Conservation (phyloP, 1,139 yeast species). For the Pichia inconspicua region DNA sequence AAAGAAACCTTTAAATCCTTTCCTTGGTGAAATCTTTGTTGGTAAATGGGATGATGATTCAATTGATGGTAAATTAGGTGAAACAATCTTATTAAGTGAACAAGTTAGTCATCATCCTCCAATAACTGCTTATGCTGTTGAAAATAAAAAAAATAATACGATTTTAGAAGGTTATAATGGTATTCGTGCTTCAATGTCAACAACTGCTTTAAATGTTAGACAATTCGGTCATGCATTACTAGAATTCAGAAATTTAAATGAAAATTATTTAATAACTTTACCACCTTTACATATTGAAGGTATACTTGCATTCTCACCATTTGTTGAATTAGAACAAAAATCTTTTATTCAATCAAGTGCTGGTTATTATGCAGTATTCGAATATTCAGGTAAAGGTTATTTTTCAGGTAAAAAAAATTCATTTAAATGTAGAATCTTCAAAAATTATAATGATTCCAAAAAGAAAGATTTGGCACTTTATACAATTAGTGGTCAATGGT, state of each 20-base stretch:
- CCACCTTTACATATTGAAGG: slow-evolving; percentile 98
- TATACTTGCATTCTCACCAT: slow-evolving; percentile 79
- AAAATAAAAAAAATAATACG: slow-evolving; percentile 62
- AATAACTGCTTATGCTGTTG: slow-evolving; percentile 76
- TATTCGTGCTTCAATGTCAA: slow-evolving; percentile 72
- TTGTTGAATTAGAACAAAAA: slow-evolving; percentile 74
- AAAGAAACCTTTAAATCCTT: slow-evolving; percentile 93
- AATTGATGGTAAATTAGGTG: slow-evolving; percentile 44
- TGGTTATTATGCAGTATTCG: slow-evolving; percentile 69
- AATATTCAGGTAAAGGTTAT: slow-evolving; percentile 88
- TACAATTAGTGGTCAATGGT: slow-evolving; percentile 90
- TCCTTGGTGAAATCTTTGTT: slow-evolving; percentile 84
- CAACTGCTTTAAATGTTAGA: slow-evolving; percentile 73
- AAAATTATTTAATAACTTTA: slow-evolving; percentile 71
- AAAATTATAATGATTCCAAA: slow-evolving; percentile 41
- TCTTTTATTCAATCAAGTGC: slow-evolving; percentile 73
- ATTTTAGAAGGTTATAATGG: slow-evolving; percentile 83
- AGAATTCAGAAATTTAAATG: slow-evolving; percentile 49
- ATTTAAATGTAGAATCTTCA: slow-evolving; percentile 74
- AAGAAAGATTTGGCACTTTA: slow-evolving; percentile 59
- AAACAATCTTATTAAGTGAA: slow-evolving; percentile 70
- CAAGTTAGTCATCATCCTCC: slow-evolving; percentile 98
- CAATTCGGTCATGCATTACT: slow-evolving; percentile 88
- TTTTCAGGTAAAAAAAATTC: slow-evolving; percentile 93
- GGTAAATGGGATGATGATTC: slow-evolving; percentile 69